These are phyloP conservation scores for Phaffia tasmanica DNA, from an alignment of 768 basidiomycete species.

Conservation along the genomic window DNA sequence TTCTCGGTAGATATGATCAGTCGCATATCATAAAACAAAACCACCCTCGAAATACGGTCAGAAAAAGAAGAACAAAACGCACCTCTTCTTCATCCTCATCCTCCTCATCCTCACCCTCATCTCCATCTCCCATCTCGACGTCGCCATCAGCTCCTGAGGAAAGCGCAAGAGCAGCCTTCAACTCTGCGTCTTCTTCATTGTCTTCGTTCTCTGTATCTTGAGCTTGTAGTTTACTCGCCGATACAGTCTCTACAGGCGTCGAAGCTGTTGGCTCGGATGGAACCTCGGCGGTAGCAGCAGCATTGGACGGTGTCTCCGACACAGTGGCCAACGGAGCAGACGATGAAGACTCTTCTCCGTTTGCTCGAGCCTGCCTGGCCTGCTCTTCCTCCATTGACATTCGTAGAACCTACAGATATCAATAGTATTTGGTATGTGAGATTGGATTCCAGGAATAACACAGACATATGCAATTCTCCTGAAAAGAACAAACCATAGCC, in stretches of 20 bases:
- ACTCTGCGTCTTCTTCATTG: slow-evolving; percentile 61
- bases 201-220: slow-evolving; percentile 29
- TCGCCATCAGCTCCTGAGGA: slow-evolving; percentile 38
- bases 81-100: slow-evolving; percentile 45
- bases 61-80: slow-evolving; percentile 42
- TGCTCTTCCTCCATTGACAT: slow-evolving; percentile 26
- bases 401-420: slow-evolving; percentile 14
- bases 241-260: slow-evolving; percentile 29
- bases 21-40: slow-evolving; percentile 39
- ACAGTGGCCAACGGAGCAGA: slow-evolving; percentile 28
- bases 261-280: slow-evolving; percentile 32
- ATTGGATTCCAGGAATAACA: background rate
- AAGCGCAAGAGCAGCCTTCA: slow-evolving; percentile 66
- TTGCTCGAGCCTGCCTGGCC: slow-evolving; percentile 28
- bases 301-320: slow-evolving; percentile 22
- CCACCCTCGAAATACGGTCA: slow-evolving; percentile 30
- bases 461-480: background rate
- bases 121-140: slow-evolving; percentile 27
- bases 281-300: slow-evolving; percentile 26
- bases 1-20: slow-evolving; percentile 47
- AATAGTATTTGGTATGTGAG: background rate
- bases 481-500: slow-evolving; percentile 63
- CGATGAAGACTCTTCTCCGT: background rate
- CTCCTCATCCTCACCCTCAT: slow-evolving; percentile 25
- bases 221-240: slow-evolving; percentile 22